Evolutionary conservation across 805 yeast species (phyloP).

Genomic region (Yamadazyma ubonensis): DNA sequence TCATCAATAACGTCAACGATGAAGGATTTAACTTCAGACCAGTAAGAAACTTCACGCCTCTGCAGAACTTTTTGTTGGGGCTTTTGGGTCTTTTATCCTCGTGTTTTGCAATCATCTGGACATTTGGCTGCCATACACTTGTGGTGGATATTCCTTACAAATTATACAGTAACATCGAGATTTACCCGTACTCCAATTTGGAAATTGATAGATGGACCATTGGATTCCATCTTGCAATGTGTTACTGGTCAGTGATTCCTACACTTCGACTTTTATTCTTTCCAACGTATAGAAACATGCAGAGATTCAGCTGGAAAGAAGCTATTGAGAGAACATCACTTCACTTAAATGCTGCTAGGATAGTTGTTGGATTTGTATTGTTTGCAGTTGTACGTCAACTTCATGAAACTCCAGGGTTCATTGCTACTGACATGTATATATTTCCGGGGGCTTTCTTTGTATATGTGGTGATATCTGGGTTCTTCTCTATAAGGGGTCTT

Average conservation of each 20-base stretch:
- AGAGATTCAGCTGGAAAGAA: constrained; percentile 8
- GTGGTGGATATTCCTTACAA: constrained; percentile 23
- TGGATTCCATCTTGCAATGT: constrained; percentile 4
- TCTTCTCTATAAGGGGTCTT: constrained; percentile 11
- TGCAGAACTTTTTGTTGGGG: neutral
- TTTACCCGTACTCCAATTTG: neutral
- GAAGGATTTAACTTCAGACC: neutral
- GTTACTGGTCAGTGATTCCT: constrained; percentile 12
- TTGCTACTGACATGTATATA: constrained; percentile 9
- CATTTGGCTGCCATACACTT: constrained; percentile 19
- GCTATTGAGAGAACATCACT: neutral
- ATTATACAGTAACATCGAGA: constrained; percentile 1
- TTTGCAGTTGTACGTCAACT: constrained; percentile 2
- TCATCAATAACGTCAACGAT: neutral
- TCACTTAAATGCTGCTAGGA: neutral
- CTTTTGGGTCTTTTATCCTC: neutral
- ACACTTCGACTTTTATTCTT: neutral
- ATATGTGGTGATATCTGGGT: constrained; percentile 15
- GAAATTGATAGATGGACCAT: neutral
- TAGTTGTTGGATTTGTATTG: neutral
- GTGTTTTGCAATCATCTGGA: constrained; percentile 18
- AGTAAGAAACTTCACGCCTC: constrained; percentile 2
- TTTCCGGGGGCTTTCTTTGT: constrained; percentile 14
- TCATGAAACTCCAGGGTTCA: neutral
- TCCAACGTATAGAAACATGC: constrained; percentile 4